A percentile compares a stretch with the other conserved stretches of the same genome.
These are phyloP conservation scores for Microbotryum violaceum DNA, from an alignment of 1,284 basidiomycete genomes.

Conservation along the genomic window DNA sequence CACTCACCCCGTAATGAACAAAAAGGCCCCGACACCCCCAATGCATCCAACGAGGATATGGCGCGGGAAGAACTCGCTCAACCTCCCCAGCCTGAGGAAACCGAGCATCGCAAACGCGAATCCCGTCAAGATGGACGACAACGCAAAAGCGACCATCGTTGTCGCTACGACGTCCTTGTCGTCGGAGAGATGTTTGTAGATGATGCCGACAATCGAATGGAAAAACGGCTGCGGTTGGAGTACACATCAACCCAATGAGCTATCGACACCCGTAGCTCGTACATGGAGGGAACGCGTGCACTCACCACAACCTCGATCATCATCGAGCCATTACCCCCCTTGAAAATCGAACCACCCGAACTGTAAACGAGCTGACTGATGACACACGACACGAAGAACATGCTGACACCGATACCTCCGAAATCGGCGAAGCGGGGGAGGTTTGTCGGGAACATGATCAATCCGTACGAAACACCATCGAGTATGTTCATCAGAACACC, in stretches of 20 bases:
- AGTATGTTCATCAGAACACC: conserved; percentile 74
- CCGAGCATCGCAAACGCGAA: conserved; percentile 83
- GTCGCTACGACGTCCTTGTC: conserved; percentile 72
- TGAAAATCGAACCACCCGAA: conserved; percentile 77
- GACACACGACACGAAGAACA: conserved; percentile 76
- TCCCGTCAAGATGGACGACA: conserved; percentile 86
- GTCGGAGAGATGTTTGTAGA: conserved; percentile 53
- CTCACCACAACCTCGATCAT: conserved; percentile 94
- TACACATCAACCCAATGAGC: too few species aligned
- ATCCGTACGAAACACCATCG: conserved; percentile 66
- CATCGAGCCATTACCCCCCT: conserved; percentile 76
- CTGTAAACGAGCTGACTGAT: conserved; percentile 80
- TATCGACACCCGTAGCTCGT: background rate
- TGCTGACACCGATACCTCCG: conserved; percentile 83
- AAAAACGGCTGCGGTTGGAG: conserved; percentile 66
- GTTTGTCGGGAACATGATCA: conserved; percentile 69
- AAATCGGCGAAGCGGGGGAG: conserved; percentile 67
- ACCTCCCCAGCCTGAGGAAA: conserved; percentile 66
- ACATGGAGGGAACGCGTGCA: conserved; percentile 29
- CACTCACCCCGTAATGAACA: conserved; percentile 73
- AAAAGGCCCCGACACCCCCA: conserved; percentile 88
- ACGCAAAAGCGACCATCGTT: conserved; percentile 78
- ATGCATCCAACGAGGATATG: conserved; percentile 95
- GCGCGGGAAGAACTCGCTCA: conserved; percentile 93
- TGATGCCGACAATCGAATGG: conserved; percentile 76